phyloP scores from a whole-genome alignment of 1,139 yeast genomes.

The Protomyces inundatus region DNA sequence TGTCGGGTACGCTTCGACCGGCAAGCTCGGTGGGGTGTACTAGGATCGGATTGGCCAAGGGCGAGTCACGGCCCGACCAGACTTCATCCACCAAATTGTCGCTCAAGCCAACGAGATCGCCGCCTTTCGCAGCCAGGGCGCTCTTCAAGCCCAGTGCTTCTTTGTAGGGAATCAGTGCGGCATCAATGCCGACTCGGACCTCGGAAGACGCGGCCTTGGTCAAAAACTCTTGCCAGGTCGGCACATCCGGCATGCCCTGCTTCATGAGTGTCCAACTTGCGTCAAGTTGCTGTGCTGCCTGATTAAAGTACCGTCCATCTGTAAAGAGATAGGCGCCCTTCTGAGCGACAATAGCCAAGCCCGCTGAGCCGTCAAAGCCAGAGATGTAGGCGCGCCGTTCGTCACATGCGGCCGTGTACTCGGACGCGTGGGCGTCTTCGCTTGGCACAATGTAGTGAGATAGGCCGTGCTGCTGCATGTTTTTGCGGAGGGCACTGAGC shows the following conservation, averaged over 20 bases:
- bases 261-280: slow-evolving; percentile 74
- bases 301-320: slow-evolving; percentile 90
- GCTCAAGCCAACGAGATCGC: slow-evolving; percentile 58
- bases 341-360: slow-evolving; percentile 76
- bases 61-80: slow-evolving; percentile 51
- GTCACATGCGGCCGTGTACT: slow-evolving; percentile 29
- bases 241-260: slow-evolving; percentile 61
- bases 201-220: slow-evolving; percentile 39
- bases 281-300: slow-evolving; percentile 83
- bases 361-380: slow-evolving; percentile 93
- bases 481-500: slow-evolving; percentile 56
- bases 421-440: slow-evolving; percentile 25
- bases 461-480: slow-evolving; percentile 60
- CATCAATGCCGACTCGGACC: slow-evolving; percentile 53
- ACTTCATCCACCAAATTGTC: slow-evolving; percentile 70
- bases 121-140: slow-evolving; percentile 38
- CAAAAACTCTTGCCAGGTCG: slow-evolving; percentile 82
- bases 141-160: slow-evolving; percentile 37
- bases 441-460: slow-evolving; percentile 53
- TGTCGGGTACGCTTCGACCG: slow-evolving; percentile 44
- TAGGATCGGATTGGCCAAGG: slow-evolving; percentile 38
- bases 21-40: slow-evolving; percentile 40
- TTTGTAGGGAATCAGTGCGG: slow-evolving; percentile 54
- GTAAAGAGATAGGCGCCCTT: slow-evolving; percentile 79
- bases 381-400: slow-evolving; percentile 30